Base-by-base conservation (phyloP, 1,284 basidiomycete genomes). In the Ceratobasidium sp. region DNA sequence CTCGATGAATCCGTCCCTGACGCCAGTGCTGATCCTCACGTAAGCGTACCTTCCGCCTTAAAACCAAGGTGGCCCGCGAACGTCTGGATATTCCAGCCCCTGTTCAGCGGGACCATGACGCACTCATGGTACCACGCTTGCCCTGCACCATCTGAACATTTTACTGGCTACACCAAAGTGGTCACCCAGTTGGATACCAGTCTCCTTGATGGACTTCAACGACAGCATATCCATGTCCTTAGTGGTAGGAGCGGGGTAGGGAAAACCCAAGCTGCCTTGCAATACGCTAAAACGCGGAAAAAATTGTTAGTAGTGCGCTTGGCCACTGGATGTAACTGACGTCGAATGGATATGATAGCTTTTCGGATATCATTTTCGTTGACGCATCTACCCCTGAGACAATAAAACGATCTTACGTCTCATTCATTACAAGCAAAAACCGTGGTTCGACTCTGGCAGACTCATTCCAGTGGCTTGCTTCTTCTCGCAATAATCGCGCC, bases 321-420 rank as follows among this genome's bases (percentile, higher is more conserved):
- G 4, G 17, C 2, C 8, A 3, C 29, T 54, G 13, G 52, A 12
- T 8, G 8, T 6, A n/a, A n/a, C n/a, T n/a, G n/a, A n/a, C n/a
- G n/a, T n/a, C n/a, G n/a, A n/a, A 40, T 40, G 38, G 6, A 15
- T 27, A 7, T 29, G 5, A 25, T 6, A 54, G 52, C 29, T 54
- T 54, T 20, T 54, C 52, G 7, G 31, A 54, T 35, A 54, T 54
- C 52, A 3, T 54, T 4, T 54, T 17, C 17, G 52, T 54, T 35
- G 52, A 54, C 17, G 52, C 17, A 34, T 54, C 52, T 2, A 4
- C 52, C 34, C 27, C 17, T 5, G 52, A 54, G 4, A 54, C 15
- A 13, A 20, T 32, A n/a, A 34, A 34, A 15, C 17, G n/a, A 35
- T 32, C 29, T 3, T 54, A 54, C 25, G 17, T n/a, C 6, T 54